Base-by-base conservation (phyloP, 2,329 filamentous ascomycete genomes). In the Fusarium irregulare region DNA sequence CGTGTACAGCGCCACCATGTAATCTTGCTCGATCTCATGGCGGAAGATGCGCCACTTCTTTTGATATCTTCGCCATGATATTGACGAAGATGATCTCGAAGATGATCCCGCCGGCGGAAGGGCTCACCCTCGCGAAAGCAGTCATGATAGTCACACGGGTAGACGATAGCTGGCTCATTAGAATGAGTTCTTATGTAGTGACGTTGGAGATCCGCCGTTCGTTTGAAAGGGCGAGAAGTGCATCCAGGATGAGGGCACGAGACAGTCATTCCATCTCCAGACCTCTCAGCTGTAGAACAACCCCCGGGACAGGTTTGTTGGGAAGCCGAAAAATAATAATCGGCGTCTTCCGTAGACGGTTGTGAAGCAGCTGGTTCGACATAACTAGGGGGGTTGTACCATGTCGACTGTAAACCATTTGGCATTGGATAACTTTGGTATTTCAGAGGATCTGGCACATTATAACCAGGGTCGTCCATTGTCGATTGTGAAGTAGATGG, bases 21-120 rank as follows among this genome's bases (percentile, higher is more conserved):
- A 34, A 5, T 3, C 32, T 3, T 0, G 0, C 2, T 2, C 2
- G 16, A 18, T 18, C 32, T 3, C 16, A 5, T 10, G 16, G 2
- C 4, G 32, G 32, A 18, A 34, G 32, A 6, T 34, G 32, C 32
- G 4, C 1, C 16, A 10, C 84, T 82, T 77, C 84, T 84, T 69
- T 80, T 78, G 30, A 87, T 81, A 66, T 88, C 85, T 72, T 89
- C 87, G 56, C 80, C 80, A 79, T 89, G 87, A 66, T 80, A 86
- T 48, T 85, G 82, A 27, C 87, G 83, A 37, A 87, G 81, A 74
- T 89, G 87, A 61, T 87, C 86, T 37, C 86, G 81, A 73, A 83
- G 86, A 76, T 89, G 87, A 67, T 89, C 87, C 27, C 83, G 82
- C 32, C 87, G 83, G 69, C 81, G 80, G 71, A 89, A 88, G 3